phyloP scores from a whole-genome alignment of 495 filamentous ascomycete species.

The Xylaria bambusicola region DNA sequence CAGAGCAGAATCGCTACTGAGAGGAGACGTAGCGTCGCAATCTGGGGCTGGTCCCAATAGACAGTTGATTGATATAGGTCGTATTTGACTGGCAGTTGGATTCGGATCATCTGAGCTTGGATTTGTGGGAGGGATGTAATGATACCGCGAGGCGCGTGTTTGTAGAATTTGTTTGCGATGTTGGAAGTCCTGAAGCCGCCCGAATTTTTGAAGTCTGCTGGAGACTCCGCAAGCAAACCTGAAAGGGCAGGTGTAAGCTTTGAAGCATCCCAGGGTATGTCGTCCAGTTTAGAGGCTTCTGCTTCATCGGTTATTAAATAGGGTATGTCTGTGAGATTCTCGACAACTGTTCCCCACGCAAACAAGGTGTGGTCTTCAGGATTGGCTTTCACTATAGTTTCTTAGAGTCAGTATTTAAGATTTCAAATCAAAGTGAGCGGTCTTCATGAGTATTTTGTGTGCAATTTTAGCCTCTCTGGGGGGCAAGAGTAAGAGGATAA shows the following conservation, averaged over 20 bases:
- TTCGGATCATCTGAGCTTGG: not conserved
- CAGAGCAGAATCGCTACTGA: not conserved
- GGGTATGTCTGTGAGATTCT: not conserved
- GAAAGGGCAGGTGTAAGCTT: not conserved
- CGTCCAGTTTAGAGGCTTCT: not conserved
- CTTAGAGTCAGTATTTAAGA: too few species aligned
- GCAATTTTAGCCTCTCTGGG: too few species aligned
- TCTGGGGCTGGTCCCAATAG: not conserved
- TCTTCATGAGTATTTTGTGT: too few species aligned
- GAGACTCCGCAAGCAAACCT: not conserved
- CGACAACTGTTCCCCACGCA: conserved; percentile 8
- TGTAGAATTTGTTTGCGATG: not conserved
- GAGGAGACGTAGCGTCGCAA: not conserved
- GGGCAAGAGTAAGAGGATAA: too few species aligned
- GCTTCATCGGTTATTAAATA: not conserved
- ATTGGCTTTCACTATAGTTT: conserved; percentile 19
- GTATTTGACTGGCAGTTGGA: not conserved
- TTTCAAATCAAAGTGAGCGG: too few species aligned
- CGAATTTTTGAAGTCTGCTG: not conserved
- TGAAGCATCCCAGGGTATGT: not conserved
- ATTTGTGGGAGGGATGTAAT: not conserved
- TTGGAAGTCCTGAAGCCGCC: not conserved
- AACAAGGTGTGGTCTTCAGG: conserved; percentile 19
- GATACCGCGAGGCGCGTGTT: not conserved
- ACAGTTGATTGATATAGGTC: not conserved